These are phyloP conservation scores for Fulvia fulva DNA, from an alignment of 2,329 filamentous ascomycete species.

Conservation along the genomic window DNA sequence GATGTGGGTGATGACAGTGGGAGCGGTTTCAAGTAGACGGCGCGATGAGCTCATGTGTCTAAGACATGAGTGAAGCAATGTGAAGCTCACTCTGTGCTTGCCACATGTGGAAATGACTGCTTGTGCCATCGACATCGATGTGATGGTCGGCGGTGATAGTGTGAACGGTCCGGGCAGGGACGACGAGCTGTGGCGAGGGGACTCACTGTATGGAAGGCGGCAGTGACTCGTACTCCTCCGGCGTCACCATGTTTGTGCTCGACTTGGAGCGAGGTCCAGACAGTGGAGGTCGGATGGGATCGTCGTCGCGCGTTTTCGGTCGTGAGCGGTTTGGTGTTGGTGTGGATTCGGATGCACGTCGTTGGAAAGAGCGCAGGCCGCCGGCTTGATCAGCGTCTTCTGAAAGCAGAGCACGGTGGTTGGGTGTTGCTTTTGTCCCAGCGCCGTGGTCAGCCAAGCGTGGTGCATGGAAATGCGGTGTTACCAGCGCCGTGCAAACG, in stretches of 20 bases:
- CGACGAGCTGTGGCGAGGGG: background rate
- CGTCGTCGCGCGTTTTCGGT: background rate
- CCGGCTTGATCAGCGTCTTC: background rate
- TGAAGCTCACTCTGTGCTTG: background rate
- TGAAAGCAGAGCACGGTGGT: background rate
- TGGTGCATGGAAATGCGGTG: background rate
- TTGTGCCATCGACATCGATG: background rate
- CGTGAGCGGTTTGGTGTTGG: background rate
- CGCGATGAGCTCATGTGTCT: background rate
- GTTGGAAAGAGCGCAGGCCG: background rate
- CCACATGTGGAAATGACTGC: slow-evolving; percentile 11
- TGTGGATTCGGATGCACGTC: background rate
- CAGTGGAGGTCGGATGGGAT: background rate
- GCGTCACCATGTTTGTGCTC: slow-evolving; percentile 23
- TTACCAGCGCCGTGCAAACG: background rate
- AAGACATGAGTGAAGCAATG: background rate
- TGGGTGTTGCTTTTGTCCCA: slow-evolving; percentile 2
- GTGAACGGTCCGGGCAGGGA: slow-evolving; percentile 12
- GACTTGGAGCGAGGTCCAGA: slow-evolving; percentile 7
- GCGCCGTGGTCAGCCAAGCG: slow-evolving; percentile 1
- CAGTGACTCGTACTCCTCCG: slow-evolving; percentile 41
- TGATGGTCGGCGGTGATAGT: background rate
- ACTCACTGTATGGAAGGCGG: slow-evolving; percentile 44
- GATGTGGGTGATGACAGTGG: background rate
- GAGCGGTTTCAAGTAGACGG: slow-evolving; percentile 12